Conservation (phyloP, 345 rosid genomes). For the Camelina sativa region DNA sequence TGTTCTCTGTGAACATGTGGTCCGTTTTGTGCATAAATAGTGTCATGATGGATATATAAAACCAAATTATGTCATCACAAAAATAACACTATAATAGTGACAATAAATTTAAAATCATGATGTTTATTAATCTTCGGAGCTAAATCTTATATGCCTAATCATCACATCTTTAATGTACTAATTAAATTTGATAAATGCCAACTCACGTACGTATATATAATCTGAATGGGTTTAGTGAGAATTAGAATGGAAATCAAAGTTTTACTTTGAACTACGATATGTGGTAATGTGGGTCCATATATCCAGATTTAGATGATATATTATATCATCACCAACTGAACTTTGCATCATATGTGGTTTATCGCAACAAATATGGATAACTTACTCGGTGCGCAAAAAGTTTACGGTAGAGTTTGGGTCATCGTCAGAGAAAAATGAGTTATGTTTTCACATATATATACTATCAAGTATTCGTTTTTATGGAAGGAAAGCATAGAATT, state of each 20-base stretch:
- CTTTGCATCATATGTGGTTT: neutral
- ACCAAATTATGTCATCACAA: conserved; percentile 32
- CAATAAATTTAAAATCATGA: neutral
- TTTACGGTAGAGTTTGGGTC: neutral
- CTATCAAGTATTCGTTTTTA: neutral
- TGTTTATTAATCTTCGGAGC: neutral
- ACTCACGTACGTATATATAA: neutral
- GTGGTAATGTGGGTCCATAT: neutral
- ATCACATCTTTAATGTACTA: neutral
- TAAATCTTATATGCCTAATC: conserved; percentile 5
- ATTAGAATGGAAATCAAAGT: neutral
- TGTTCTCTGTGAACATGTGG: conserved; percentile 45
- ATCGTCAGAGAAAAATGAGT: neutral
- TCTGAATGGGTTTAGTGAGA: neutral
- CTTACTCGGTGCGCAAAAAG: neutral
- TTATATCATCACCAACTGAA: neutral
- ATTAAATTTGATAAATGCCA: neutral
- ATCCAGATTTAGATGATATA: neutral
- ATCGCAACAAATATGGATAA: neutral
- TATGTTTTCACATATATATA: neutral
- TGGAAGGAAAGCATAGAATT: neutral
- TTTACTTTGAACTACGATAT: conserved; percentile 11
- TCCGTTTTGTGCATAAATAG: conserved; percentile 43
- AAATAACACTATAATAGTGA: conserved; percentile 6
- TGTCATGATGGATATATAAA: conserved; percentile 42